Evolutionary conservation across 2,329 filamentous ascomycete species (phyloP), one percentile per base, ranked within the genome.

Genomic region (Exophiala sp.): DNA sequence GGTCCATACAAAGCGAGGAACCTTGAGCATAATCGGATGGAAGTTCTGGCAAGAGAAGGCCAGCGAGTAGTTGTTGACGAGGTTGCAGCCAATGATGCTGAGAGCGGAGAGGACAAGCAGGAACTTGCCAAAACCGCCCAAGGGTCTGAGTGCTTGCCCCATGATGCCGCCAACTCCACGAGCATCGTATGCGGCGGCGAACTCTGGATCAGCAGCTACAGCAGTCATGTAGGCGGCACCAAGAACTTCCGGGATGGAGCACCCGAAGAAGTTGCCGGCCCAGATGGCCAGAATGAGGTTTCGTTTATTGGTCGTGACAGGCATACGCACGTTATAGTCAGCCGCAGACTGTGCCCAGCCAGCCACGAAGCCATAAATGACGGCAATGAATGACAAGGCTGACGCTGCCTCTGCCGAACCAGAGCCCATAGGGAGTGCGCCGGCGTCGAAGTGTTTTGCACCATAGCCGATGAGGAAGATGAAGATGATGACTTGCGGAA

Each of bases 321-420:
- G 65, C 66, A 68, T 68, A 4, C 64, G 64, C 11, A 68, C 66
- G 44, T 68, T 69, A 46, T 67, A 69, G 44, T 69, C 66, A 0
- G 65, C 64, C 5, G 66, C 65, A 32, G 65, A 68, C 24, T 69
- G 67, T 32, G 67, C 60, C 66, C 66, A 68, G 2, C 64, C 67
- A 1, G 66, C 64, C 0, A 66, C 64, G 43, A 69, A 69, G 5
- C 64, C 66, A 46, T 68, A 68, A 6, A 68, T 65, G 18, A 65
- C 59, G 1, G 66, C 66, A 51, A 67, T 66, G 48, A 66, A 68
- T 1, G 62, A 64, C 16, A 69, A 58, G 2, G 66, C 60, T 6
- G 66, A 55, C 5, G 65, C 66, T 22, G 65, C 66, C 19, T 63
- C 64, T 29, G 66, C 57, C 2, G 63, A 48, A n/a, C 61, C 58